Conservation (phyloP, 768 basidiomycete species). For the Trametes maxima region DNA sequence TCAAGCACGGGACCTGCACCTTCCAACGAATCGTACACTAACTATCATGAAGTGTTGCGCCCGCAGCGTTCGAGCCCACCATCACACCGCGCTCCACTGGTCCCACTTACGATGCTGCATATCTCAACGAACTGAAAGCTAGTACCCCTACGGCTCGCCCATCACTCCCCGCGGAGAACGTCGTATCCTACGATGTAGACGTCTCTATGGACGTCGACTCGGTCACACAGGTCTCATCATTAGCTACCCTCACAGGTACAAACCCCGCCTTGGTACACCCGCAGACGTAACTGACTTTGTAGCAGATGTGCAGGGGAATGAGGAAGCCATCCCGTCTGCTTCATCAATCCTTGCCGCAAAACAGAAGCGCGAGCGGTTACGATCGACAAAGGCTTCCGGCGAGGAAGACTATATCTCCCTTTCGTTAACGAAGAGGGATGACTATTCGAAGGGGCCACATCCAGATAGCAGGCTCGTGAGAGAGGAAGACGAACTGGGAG, state of each 20-base stretch:
- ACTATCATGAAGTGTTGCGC: slow-evolving; percentile 18
- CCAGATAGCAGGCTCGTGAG: slow-evolving; percentile 80
- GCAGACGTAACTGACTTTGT: not conserved
- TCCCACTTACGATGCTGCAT: slow-evolving; percentile 70
- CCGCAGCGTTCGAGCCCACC: slow-evolving; percentile 54
- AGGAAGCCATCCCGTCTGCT: slow-evolving; percentile 64
- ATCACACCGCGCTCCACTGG: slow-evolving; percentile 48
- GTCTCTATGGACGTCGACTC: slow-evolving; percentile 47
- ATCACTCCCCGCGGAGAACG: slow-evolving; percentile 37
- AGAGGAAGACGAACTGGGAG: slow-evolving; percentile 87
- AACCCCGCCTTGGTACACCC: not conserved
- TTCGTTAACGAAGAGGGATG: slow-evolving; percentile 59
- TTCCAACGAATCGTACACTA: not conserved
- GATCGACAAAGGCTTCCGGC: slow-evolving; percentile 46
- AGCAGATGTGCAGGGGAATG: slow-evolving; percentile 37
- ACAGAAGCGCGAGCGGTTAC: slow-evolving; percentile 71
- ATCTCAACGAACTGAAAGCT: slow-evolving; percentile 79
- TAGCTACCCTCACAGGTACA: slow-evolving; percentile 39
- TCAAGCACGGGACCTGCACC: not conserved
- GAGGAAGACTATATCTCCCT: slow-evolving; percentile 78
- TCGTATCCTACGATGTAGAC: slow-evolving; percentile 47
- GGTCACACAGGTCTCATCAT: slow-evolving; percentile 30
- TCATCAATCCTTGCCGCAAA: slow-evolving; percentile 74
- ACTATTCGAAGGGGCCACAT: slow-evolving; percentile 70
- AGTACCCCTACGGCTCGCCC: slow-evolving; percentile 64